phyloP scores from a whole-genome alignment of 2,329 filamentous ascomycete genomes.

The Triangularia setosa region DNA sequence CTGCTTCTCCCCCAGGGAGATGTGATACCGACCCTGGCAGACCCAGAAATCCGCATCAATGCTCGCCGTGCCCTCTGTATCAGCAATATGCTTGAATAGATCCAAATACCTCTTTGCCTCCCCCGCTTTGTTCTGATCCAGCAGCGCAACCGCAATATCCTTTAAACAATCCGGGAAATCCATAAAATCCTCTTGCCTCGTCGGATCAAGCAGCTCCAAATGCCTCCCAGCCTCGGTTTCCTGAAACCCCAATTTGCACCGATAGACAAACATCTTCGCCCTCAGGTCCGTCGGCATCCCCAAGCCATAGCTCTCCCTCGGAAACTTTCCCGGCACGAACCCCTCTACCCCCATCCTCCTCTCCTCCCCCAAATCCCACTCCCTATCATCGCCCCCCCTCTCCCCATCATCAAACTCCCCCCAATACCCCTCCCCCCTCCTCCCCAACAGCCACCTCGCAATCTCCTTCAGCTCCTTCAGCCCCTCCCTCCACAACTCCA shows the following conservation, averaged over 20 bases:
- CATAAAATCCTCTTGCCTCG: conserved; percentile 50
- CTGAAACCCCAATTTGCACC: conserved; percentile 65
- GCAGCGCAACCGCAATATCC: conserved; percentile 54
- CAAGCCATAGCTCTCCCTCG: conserved; percentile 61
- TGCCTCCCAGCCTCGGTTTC: conserved; percentile 70
- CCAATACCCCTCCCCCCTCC: conserved; percentile 73
- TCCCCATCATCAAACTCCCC: conserved; percentile 48
- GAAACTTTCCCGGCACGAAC: conserved; percentile 55
- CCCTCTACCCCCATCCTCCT: conserved; percentile 61
- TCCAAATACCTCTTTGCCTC: conserved; percentile 55
- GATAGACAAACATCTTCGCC: conserved; percentile 76
- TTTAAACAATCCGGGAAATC: conserved; percentile 77
- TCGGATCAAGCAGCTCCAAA: conserved; percentile 66
- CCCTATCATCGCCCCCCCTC: conserved; percentile 66
- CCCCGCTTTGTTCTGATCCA: conserved; percentile 32
- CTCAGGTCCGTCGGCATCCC: conserved; percentile 78
- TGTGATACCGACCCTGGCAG: conserved; percentile 64
- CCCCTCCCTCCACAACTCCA: conserved; percentile 60
- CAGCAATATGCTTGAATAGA: conserved; percentile 46
- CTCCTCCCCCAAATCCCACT: conserved; percentile 76
- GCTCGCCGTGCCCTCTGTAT: conserved; percentile 37
- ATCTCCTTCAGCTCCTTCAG: conserved; percentile 67
- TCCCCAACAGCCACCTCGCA: conserved; percentile 77
- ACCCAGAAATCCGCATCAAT: conserved; percentile 48
- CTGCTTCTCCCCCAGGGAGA: conserved; percentile 56